phyloP scores from a whole-genome alignment of 2,329 filamentous ascomycete species.

The Claviceps arundinis region DNA sequence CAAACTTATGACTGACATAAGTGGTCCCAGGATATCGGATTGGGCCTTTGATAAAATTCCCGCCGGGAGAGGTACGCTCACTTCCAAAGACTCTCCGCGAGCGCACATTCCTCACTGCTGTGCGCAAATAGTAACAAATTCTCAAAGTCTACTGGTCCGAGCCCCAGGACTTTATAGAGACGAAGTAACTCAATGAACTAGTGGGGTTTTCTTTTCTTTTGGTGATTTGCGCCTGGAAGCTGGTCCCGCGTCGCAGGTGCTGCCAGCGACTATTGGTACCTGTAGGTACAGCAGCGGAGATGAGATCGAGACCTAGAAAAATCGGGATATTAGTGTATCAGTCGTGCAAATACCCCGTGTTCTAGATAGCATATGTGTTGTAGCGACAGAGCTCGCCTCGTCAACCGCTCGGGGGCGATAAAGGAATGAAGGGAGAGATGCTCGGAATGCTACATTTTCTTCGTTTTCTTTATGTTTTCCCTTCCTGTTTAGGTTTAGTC shows the following conservation, averaged over 20 bases:
- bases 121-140: conserved; percentile 23
- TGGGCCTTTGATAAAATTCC: conserved; percentile 24
- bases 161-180: conserved; percentile 27
- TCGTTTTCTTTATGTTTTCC: no score
- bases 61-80: conserved; percentile 27
- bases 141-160: conserved; percentile 45
- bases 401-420: no score
- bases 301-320: conserved; percentile 8
- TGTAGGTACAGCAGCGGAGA: conserved; percentile 26
- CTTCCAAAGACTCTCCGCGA: no score
- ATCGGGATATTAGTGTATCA: no score
- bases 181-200: conserved; percentile 14
- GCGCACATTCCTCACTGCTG: conserved; percentile 1
- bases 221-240: conserved; percentile 22
- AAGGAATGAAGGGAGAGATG: no score
- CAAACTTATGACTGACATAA: neutral
- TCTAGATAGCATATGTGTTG: neutral
- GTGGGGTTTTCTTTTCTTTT: conserved; percentile 41
- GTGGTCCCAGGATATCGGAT: conserved; percentile 24
- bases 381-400: no score
- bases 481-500: no score
- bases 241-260: conserved; percentile 29
- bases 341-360: neutral
- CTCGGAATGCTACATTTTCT: no score
- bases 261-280: conserved; percentile 36